These are phyloP conservation scores for Pythium dissimile DNA, from an alignment of 352 stramenopile species.

Conservation along the genomic window DNA sequence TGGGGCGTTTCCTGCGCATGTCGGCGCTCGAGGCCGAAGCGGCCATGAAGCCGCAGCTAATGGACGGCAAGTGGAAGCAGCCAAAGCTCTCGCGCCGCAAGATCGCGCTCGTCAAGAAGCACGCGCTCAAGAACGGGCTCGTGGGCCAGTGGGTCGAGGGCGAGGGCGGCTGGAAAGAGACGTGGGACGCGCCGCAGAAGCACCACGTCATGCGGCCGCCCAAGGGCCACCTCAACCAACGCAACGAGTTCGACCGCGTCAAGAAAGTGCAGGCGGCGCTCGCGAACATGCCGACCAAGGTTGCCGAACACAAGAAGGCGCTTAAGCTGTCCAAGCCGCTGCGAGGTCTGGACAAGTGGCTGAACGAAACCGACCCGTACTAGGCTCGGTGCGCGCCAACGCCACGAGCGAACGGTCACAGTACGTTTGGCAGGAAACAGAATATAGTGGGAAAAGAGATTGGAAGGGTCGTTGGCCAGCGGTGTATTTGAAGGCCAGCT, in stretches of 20 bases:
- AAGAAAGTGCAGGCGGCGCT: constrained; percentile 85
- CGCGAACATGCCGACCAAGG: constrained; percentile 79
- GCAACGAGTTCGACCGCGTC: constrained; percentile 82
- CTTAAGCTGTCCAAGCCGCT: constrained; percentile 79
- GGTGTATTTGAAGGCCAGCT: no score
- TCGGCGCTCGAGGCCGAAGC: constrained; percentile 65
- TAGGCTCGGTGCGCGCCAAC: constrained; percentile 28
- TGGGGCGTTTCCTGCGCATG: constrained; percentile 77
- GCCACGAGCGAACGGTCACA: background rate
- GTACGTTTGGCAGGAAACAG: no score
- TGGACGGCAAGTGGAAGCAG: constrained; percentile 86
- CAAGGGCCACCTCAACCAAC: constrained; percentile 78
- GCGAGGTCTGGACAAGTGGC: constrained; percentile 86
- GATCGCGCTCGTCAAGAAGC: constrained; percentile 81
- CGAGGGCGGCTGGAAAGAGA: constrained; percentile 78
- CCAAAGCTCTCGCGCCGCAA: constrained; percentile 77
- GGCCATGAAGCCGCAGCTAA: constrained; percentile 73
- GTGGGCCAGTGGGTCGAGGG: constrained; percentile 74
- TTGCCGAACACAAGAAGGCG: constrained; percentile 85
- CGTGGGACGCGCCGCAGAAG: constrained; percentile 75
- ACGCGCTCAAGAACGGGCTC: constrained; percentile 63
- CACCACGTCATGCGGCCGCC: constrained; percentile 83
- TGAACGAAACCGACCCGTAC: constrained; percentile 81
- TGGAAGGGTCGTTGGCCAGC: no score
- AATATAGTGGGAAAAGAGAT: no score